phyloP scores from a whole-genome alignment of 1,284 basidiomycete species.

The Irpex sp. region DNA sequence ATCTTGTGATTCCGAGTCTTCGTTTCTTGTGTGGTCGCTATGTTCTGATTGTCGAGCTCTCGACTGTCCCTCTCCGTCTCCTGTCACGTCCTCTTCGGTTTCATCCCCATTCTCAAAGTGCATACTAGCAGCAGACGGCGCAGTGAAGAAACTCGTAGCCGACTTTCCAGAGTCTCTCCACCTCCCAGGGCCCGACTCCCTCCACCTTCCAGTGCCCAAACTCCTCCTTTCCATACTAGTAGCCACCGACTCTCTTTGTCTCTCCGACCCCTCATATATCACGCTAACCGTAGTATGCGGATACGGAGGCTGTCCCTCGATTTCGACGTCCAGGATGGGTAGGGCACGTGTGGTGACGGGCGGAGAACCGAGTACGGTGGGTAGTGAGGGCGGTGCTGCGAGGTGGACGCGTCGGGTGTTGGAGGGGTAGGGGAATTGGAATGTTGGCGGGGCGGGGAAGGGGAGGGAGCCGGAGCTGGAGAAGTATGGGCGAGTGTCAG shows the following conservation, averaged over 20 bases:
- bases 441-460: not conserved
- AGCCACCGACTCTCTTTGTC: not conserved
- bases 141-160: constrained; percentile 56
- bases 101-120: constrained; percentile 4
- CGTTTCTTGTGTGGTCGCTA: no score
- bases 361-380: constrained; percentile 24
- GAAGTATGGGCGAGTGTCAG: constrained; percentile 55
- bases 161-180: constrained; percentile 27
- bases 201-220: not conserved
- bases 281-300: not conserved
- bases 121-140: constrained; percentile 29
- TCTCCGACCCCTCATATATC: not conserved
- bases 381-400: constrained; percentile 21
- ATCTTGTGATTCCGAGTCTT: no score
- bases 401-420: constrained; percentile 30
- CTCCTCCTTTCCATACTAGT: not conserved
- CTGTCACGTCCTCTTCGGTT: not conserved
- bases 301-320: constrained; percentile 18
- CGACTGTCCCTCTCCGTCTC: no score
- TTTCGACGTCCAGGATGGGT: constrained; percentile 12
- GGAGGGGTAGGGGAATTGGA: constrained; percentile 9
- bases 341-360: constrained; percentile 9
- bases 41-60: no score
- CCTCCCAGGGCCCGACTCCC: constrained; percentile 14
- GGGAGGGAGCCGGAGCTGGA: constrained; percentile 34